Percentiles rank a stretch among this genome's conserved stretches.
Conservation (phyloP, 768 basidiomycete genomes). For the Postia placenta region DNA sequence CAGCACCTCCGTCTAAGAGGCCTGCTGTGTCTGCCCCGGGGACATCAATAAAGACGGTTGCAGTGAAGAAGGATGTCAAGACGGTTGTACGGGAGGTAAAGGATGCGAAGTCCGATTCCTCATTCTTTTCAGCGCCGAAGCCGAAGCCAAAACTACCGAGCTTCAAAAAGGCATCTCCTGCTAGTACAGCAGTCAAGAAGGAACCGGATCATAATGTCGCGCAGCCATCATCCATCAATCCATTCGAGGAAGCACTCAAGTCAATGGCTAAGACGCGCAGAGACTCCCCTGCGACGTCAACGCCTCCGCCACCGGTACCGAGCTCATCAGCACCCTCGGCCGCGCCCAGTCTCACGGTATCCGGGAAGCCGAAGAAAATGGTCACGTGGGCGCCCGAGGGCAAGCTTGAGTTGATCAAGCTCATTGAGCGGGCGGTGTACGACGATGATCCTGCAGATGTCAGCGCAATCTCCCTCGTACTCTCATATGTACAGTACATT, state of each 20-base stretch:
- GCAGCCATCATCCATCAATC: slow-evolving; percentile 71
- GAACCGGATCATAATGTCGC: slow-evolving; percentile 56
- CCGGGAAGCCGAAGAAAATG: slow-evolving; percentile 64
- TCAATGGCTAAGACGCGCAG: slow-evolving; percentile 64
- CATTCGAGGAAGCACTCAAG: slow-evolving; percentile 80
- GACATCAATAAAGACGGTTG: slow-evolving; percentile 24
- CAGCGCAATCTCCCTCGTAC: slow-evolving; percentile 47
- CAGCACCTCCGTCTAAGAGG: slow-evolving; percentile 61
- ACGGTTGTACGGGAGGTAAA: slow-evolving; percentile 57
- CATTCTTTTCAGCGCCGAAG: slow-evolving; percentile 85
- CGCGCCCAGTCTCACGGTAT: slow-evolving; percentile 21
- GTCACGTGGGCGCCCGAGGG: slow-evolving; percentile 76
- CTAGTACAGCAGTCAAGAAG: slow-evolving; percentile 37
- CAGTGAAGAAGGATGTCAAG: slow-evolving; percentile 55
- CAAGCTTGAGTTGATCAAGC: slow-evolving; percentile 65
- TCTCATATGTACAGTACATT: slow-evolving; percentile 41
- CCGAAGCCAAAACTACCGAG: slow-evolving; percentile 78
- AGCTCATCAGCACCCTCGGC: slow-evolving; percentile 22
- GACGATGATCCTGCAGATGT: slow-evolving; percentile 87
- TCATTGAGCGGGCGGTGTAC: slow-evolving; percentile 84
- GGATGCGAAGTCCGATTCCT: slow-evolving; percentile 80
- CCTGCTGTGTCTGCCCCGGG: slow-evolving; percentile 41
- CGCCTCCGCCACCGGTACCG: slow-evolving; percentile 41
- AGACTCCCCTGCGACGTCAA: slow-evolving; percentile 55
- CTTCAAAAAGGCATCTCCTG: slow-evolving; percentile 69